Base-by-base conservation (phyloP, 1,139 yeast genomes). In the Saccharomyces hybrid region DNA sequence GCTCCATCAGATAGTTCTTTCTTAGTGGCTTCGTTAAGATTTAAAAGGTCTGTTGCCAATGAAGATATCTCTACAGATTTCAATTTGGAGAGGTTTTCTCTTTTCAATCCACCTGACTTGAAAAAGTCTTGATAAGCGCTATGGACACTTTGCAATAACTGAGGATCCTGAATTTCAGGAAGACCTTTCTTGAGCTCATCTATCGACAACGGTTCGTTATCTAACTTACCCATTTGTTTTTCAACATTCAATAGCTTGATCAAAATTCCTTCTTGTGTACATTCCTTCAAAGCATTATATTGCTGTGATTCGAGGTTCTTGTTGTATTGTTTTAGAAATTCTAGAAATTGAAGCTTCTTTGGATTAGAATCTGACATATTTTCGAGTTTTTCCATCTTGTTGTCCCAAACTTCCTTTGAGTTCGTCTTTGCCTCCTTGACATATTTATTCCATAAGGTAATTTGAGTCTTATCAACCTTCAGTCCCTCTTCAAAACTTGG, bases 401-500 rank as follows among this genome's bases (percentile, higher is more conserved):
- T 74, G 52, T 81, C 76, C 88, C 88, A 84, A 4, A 75, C 78
- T 54, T 76, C 78, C 61, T 74, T 72, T 51, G 91, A 90, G 60
- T 78, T 76, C 42, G 72, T 75, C 59, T 75, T 74, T 27, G 83
- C 84, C 11, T 74, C 66, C 42, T 73, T 72, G 5, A 91, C 84
- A 69, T 81, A 86, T 57, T 78, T 75, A 72, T 89, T 90, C 93
- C 91, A 91, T 58, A 80, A 78, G 24, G 78, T 72, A 51, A 88
- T 82, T 71, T 89, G 96, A 34, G 76, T 75, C 65, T 81, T 82
- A 66, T 88, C 96, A 42, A 84, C 76, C 60, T 80, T 80, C 54
- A 87, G 73, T 4, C 96, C 80, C 64, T 84, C 77, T 62, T 79
- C 79, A 50, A 87, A 71, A 57, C 87, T 77, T 52, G 97, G 98